Conservation (phyloP, 306 rosid genomes). For the Trifolium repens region DNA sequence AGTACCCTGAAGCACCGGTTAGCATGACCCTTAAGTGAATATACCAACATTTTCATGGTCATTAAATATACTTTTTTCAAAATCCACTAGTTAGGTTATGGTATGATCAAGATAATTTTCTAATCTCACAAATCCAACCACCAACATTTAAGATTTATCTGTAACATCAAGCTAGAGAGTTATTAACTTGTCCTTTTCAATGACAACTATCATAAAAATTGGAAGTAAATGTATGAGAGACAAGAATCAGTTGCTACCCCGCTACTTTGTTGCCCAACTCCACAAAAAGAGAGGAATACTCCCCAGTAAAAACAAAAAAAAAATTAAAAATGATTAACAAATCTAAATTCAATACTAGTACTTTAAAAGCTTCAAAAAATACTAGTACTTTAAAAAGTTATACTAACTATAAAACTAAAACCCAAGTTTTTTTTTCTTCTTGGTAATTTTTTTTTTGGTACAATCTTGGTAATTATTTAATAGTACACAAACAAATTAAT, state of each 20-base stretch:
- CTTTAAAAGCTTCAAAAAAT: too few relatives aligned
- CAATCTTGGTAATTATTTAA: too few relatives aligned
- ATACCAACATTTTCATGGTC: background rate
- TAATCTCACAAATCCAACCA: slow-evolving; percentile 26
- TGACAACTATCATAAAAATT: slow-evolving; percentile 6
- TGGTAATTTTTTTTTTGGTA: too few relatives aligned
- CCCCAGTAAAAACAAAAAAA: background rate
- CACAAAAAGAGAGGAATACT: background rate
- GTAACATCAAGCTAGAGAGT: background rate
- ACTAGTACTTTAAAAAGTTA: background rate
- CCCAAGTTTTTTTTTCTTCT: background rate
- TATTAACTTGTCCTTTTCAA: slow-evolving; percentile 18
- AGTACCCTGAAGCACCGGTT: too few relatives aligned
- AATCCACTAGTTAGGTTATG: slow-evolving; percentile 27
- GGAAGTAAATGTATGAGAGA: slow-evolving; percentile 10
- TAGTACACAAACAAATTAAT: background rate
- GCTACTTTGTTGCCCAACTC: slow-evolving; percentile 12
- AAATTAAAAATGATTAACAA: background rate
- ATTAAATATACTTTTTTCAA: background rate
- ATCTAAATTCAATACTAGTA: background rate
- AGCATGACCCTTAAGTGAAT: too few relatives aligned
- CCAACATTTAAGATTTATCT: background rate
- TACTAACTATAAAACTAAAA: background rate
- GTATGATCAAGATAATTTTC: background rate
- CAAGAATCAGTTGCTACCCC: too few relatives aligned